Evolutionary conservation across 2,329 filamentous ascomycete genomes (phyloP).

Genomic region (Penicillium sp.): DNA sequence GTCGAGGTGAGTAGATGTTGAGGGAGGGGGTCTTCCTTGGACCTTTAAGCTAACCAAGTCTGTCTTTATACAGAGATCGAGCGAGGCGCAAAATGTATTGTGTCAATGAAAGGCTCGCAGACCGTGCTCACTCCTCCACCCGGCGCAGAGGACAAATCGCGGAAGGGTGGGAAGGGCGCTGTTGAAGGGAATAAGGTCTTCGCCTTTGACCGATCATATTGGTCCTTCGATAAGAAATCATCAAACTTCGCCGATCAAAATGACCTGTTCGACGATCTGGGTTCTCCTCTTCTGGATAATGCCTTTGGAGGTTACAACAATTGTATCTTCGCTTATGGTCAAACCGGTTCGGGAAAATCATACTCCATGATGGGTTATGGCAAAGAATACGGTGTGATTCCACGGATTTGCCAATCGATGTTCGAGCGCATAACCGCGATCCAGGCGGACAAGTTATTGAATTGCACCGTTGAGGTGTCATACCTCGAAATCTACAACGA

Average conservation of each 20-base stretch:
- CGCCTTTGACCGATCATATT: constrained; percentile 96
- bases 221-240: constrained; percentile 87
- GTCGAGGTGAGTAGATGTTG: constrained; percentile 65
- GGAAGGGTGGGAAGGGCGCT: constrained; percentile 61
- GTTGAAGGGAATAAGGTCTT: constrained; percentile 77
- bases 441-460: constrained; percentile 71
- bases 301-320: constrained; percentile 99
- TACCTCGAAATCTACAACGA: constrained; percentile 99
- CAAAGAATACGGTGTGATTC: constrained; percentile 91
- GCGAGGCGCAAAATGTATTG: constrained; percentile 90
- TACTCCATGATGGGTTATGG: constrained; percentile 99
- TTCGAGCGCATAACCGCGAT: constrained; percentile 78
- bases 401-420: constrained; percentile 96
- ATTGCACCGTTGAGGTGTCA: constrained; percentile 94
- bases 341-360: constrained; percentile 97
- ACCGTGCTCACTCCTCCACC: constrained; percentile 78
- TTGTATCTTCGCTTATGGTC: constrained; percentile 98
- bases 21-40: background rate
- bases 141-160: constrained; percentile 54
- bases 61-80: constrained; percentile 68
- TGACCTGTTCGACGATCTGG: constrained; percentile 82
- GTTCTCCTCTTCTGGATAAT: constrained; percentile 89
- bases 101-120: constrained; percentile 92
- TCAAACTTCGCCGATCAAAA: constrained; percentile 86
- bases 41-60: constrained; percentile 9